Percentiles rank a stretch among this genome's conserved stretches.
phyloP scores from a whole-genome alignment of 2,329 filamentous ascomycete genomes.

The Cordyceps sp. region DNA sequence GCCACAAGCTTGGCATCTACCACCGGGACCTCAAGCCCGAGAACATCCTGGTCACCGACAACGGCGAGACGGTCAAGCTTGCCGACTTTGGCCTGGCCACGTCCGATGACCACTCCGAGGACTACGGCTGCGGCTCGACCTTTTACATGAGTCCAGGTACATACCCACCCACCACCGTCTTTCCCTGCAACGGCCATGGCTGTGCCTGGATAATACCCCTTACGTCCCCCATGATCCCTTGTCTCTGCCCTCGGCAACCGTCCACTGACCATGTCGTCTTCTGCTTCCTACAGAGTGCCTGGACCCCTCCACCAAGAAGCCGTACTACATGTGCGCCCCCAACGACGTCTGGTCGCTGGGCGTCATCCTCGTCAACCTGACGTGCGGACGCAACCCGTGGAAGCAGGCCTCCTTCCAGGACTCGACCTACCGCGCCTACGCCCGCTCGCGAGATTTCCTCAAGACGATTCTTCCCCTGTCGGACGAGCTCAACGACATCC shows the following conservation, averaged over 20 bases:
- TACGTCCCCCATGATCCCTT: not conserved
- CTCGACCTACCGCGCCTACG: conserved; percentile 83
- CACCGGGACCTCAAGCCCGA: conserved; percentile 96
- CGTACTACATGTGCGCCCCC: conserved; percentile 77
- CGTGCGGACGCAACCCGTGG: conserved; percentile 97
- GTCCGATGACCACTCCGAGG: conserved; percentile 64
- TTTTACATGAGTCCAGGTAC: conserved; percentile 99
- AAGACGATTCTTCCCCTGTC: conserved; percentile 86
- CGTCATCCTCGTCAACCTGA: conserved; percentile 93
- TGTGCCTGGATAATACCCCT: too few species aligned
- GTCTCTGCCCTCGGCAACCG: conserved; percentile 3
- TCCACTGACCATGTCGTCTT: conserved; percentile 4
- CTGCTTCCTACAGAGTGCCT: conserved; percentile 55
- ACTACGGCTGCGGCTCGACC: conserved; percentile 94
- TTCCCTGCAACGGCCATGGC: too few species aligned
- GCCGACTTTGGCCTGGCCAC: conserved; percentile 96
- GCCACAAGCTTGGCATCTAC: conserved; percentile 86
- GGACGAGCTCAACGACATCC: conserved; percentile 72
- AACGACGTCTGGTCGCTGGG: conserved; percentile 99
- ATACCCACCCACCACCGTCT: too few species aligned
- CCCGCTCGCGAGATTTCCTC: conserved; percentile 72
- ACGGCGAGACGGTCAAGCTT: conserved; percentile 80
- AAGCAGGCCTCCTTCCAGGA: conserved; percentile 90
- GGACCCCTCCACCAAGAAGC: conserved; percentile 55
- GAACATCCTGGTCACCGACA: conserved; percentile 85